These are phyloP conservation scores for Funneliformis caledonium DNA, from an alignment of 371 early-diverging fungal species.

Conservation along the genomic window DNA sequence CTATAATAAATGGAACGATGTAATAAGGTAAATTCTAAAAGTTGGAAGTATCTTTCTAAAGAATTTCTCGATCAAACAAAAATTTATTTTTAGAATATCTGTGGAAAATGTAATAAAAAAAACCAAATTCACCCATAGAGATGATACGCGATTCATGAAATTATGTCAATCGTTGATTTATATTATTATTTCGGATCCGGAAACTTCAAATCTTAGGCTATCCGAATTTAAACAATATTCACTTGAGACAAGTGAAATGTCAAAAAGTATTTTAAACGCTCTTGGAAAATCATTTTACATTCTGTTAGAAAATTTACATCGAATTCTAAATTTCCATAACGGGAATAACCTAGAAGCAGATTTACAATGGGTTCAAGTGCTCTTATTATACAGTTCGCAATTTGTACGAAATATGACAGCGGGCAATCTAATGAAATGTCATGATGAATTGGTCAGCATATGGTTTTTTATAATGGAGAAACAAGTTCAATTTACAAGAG, in stretches of 20 bases:
- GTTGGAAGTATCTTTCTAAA: neutral
- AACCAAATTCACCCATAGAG: neutral
- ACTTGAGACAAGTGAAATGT: neutral
- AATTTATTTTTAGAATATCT: neutral
- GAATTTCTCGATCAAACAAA: neutral
- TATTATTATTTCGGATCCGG: neutral
- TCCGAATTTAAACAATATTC: neutral
- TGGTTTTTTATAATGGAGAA: conserved; percentile 5
- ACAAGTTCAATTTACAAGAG: neutral
- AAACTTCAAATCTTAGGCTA: conserved; percentile 8
- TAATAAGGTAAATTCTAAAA: neutral
- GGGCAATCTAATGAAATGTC: neutral
- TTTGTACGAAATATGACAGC: neutral
- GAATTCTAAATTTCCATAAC: neutral
- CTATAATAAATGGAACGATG: neutral
- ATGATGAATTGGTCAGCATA: conserved; percentile 2
- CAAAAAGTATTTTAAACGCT: neutral
- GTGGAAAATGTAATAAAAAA: neutral
- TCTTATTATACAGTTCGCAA: neutral
- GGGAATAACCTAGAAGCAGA: neutral
- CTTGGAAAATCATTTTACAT: neutral
- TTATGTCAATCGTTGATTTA: neutral
- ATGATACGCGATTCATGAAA: neutral
- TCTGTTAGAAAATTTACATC: neutral
- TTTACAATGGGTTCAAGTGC: conserved; percentile 1